Evolutionary conservation across 1,284 basidiomycete species (phyloP), one percentile per base, ranked within the genome.

Genomic region (Vanrija sp.): DNA sequence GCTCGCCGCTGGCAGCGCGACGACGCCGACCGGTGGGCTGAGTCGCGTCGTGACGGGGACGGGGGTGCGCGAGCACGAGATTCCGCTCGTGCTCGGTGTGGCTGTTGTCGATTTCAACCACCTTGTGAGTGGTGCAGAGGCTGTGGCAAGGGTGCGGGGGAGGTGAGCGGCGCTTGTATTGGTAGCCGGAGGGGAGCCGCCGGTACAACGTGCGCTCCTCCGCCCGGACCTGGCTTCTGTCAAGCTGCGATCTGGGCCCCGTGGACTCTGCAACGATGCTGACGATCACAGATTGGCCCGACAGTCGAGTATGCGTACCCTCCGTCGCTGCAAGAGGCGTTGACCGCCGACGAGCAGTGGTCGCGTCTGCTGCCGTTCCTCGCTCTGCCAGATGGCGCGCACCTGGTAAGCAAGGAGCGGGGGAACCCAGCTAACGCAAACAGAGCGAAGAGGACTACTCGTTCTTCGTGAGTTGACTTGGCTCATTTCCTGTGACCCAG

Each of bases 371-470:
- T 99, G 18, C 95, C 95, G 0, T 98, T 99, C 78, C 82, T 98
- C n/a, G 96, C 95, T 0, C 82, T 99, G 19, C 95, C 95, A 0
- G 96, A 99, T 68, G 95, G 95, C 26, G 93, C 94, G 14, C 95
- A 99, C 77, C 76, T 98, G 62, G 34, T 34, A 34, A 7, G 34
- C 34, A 2, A 23, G 34, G 2, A 12, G 3, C 12, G 34, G 91
- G 93, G 66, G 61, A 80, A 71, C 39, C 18, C 46, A 16, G 19
- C 44, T 46, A 71, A 91, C 89, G 5, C 12, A 5, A 34, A 28
- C 10, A 34, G 34, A 91, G 88, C 61, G 80, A 87, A 28, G 95
- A 98, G 78, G 95, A 98, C 72, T 98, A 97, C 72, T 93, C 88
- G 4, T 98, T 97, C 77, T 99, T 99, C 72, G 75, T 77, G 52